These are phyloP conservation scores for Lolium multiflorum DNA, from an alignment of 176 grass and related monocot species.

Conservation along the genomic window DNA sequence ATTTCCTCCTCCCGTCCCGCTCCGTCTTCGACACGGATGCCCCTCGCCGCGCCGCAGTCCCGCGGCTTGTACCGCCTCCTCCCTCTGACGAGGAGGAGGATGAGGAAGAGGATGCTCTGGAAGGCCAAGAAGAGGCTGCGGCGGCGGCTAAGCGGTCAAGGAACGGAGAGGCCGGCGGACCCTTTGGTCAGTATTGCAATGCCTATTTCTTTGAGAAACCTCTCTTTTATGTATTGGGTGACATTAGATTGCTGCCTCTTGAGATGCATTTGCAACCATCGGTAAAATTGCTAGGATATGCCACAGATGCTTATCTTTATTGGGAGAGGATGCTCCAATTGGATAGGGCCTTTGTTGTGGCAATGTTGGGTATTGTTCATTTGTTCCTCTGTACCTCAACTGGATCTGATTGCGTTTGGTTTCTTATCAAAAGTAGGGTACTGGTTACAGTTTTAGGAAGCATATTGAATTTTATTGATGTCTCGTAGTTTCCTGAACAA, in stretches of 20 bases:
- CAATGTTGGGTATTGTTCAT: background rate
- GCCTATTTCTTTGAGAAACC: background rate
- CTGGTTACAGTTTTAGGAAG: background rate
- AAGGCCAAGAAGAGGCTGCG: slow-evolving; percentile 23
- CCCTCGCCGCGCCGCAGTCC: background rate
- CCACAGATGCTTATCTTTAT: background rate
- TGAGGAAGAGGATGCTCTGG: slow-evolving; percentile 33
- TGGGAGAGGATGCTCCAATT: background rate
- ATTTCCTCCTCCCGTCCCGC: slow-evolving; percentile 86
- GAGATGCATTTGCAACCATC: background rate
- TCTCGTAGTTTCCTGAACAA: background rate
- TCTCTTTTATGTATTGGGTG: background rate
- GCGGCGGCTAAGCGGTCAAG: slow-evolving; percentile 44
- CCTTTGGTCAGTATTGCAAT: slow-evolving; percentile 50
- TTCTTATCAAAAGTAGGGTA: background rate
- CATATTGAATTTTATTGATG: background rate
- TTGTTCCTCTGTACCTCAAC: background rate
- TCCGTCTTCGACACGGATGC: slow-evolving; percentile 65
- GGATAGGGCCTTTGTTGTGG: background rate
- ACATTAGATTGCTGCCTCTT: background rate
- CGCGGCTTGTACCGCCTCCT: slow-evolving; percentile 25
- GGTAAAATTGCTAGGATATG: background rate
- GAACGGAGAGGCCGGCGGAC: slow-evolving; percentile 4
- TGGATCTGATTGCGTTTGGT: background rate
- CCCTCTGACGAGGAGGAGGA: slow-evolving; percentile 31